Percentiles rank a stretch among this genome's conserved stretches.
Evolutionary conservation across 2,329 filamentous ascomycete genomes (phyloP).

Genomic region (Cercospora sp.): DNA sequence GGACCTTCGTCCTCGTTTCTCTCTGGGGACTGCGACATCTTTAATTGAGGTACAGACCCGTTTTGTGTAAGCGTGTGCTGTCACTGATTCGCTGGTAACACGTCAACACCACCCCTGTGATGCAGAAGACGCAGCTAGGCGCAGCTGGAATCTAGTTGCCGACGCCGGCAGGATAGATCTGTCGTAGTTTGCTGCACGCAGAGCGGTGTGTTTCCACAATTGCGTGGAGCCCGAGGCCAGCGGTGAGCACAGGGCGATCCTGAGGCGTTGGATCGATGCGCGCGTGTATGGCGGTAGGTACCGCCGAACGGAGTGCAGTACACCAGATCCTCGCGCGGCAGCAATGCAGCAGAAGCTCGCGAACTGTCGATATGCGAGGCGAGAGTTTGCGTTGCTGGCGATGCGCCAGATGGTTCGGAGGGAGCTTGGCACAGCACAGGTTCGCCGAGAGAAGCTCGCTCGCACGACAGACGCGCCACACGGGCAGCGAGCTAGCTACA

Average conservation of each 20-base stretch:
- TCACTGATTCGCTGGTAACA: conserved; percentile 38
- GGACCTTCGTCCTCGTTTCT: conserved; percentile 75
- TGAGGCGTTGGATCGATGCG: conserved; percentile 13
- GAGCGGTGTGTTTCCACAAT: conserved; percentile 26
- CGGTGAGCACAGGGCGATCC: conserved; percentile 19
- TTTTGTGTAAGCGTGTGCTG: conserved; percentile 33
- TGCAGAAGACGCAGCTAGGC: conserved; percentile 26
- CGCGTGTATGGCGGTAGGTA: conserved; percentile 1
- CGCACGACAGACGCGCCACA: neutral
- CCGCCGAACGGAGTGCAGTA: conserved; percentile 3
- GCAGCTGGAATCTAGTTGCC: conserved; percentile 31
- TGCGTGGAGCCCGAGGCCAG: conserved; percentile 21
- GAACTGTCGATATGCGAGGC: conserved; percentile 10
- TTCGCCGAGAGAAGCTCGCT: neutral
- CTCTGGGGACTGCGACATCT: conserved; percentile 89
- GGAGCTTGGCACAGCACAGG: conserved; percentile 5
- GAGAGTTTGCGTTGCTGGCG: conserved; percentile 9
- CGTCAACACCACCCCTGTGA: conserved; percentile 30
- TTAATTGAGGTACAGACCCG: conserved; percentile 56
- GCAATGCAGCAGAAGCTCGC: conserved; percentile 1
- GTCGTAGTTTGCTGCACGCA: conserved; percentile 26
- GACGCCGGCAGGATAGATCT: conserved; percentile 25
- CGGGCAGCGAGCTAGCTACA: neutral
- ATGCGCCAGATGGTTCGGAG: neutral
- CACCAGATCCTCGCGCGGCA: neutral